Evolutionary conservation across 345 rosid genomes (phyloP).

Genomic region (Gossypium mustelinum): DNA sequence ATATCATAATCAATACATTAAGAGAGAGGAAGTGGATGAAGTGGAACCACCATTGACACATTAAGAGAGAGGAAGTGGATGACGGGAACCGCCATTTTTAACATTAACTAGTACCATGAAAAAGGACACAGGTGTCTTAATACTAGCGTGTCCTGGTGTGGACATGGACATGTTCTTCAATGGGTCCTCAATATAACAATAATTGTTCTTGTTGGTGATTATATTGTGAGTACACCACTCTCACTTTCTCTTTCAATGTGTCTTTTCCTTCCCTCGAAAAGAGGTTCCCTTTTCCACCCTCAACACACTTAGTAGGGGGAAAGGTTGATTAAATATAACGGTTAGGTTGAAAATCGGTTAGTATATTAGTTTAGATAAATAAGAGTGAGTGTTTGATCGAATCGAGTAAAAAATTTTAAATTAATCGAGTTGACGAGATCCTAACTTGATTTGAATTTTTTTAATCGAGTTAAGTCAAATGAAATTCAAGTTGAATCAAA

Average conservation of each 20-base stretch:
- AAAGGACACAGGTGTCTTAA: conserved; percentile 21
- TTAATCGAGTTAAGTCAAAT: too few relatives aligned
- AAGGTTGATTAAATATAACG: too few relatives aligned
- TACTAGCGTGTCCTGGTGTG: conserved; percentile 8
- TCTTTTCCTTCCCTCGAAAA: neutral
- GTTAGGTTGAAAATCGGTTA: too few relatives aligned
- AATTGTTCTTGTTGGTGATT: conserved; percentile 26
- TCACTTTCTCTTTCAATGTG: conserved; percentile 16
- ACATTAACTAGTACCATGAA: neutral
- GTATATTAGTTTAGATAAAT: too few relatives aligned
- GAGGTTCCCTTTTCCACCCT: neutral
- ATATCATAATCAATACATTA: too few relatives aligned
- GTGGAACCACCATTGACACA: neutral
- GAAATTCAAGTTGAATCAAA: too few relatives aligned
- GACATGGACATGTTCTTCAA: conserved; percentile 7
- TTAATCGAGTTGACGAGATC: too few relatives aligned
- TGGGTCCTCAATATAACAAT: conserved; percentile 35
- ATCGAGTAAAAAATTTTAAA: too few relatives aligned
- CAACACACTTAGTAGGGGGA: too few relatives aligned
- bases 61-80: neutral
- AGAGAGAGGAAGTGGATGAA: neutral
- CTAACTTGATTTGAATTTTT: too few relatives aligned
- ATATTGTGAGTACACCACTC: conserved; percentile 18
- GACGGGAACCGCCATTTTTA: neutral
- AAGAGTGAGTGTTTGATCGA: too few relatives aligned